Percentiles rank a stretch among this genome's conserved stretches.
These are phyloP conservation scores for Mycena venus DNA, from an alignment of 768 basidiomycete genomes.

Conservation along the genomic window DNA sequence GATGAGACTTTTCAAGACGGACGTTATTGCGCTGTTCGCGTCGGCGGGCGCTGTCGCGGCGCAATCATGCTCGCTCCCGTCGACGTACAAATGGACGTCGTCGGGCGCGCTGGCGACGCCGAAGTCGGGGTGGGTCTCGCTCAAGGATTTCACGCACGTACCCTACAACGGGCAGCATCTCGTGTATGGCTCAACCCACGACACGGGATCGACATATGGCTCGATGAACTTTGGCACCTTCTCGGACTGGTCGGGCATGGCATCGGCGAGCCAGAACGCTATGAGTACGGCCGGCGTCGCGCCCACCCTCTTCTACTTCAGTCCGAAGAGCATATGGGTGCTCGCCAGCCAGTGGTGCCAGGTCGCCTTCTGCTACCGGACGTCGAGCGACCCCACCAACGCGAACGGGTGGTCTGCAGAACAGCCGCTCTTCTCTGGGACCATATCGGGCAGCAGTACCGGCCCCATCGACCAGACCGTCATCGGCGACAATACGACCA, in stretches of 20 bases:
- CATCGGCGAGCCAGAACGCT: conserved; percentile 19
- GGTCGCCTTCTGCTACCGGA: conserved; percentile 19
- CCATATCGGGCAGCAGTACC: conserved; percentile 10
- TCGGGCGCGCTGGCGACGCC: conserved; percentile 15
- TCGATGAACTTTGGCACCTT: conserved; percentile 25
- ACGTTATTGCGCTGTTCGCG: neutral
- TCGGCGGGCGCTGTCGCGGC: neutral
- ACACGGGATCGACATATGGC: conserved; percentile 18
- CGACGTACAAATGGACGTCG: conserved; percentile 27
- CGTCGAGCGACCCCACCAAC: conserved; percentile 25
- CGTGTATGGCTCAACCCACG: conserved; percentile 20
- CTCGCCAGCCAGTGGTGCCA: conserved; percentile 22
- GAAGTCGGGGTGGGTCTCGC: conserved; percentile 24
- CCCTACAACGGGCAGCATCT: conserved; percentile 28
- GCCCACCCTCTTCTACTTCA: conserved; percentile 20
- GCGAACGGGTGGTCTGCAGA: conserved; percentile 22
- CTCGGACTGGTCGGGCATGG: conserved; percentile 22
- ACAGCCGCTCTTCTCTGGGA: conserved; percentile 1
- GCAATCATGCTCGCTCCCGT: conserved; percentile 26
- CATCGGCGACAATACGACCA: conserved; percentile 30
- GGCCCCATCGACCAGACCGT: conserved; percentile 27
- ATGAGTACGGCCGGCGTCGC: conserved; percentile 23
- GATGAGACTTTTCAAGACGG: neutral
- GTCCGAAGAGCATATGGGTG: conserved; percentile 24
- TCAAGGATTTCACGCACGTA: conserved; percentile 30